Evolutionary conservation across 305 asterid species (phyloP).

Genomic region (Fraxinus albicans): DNA sequence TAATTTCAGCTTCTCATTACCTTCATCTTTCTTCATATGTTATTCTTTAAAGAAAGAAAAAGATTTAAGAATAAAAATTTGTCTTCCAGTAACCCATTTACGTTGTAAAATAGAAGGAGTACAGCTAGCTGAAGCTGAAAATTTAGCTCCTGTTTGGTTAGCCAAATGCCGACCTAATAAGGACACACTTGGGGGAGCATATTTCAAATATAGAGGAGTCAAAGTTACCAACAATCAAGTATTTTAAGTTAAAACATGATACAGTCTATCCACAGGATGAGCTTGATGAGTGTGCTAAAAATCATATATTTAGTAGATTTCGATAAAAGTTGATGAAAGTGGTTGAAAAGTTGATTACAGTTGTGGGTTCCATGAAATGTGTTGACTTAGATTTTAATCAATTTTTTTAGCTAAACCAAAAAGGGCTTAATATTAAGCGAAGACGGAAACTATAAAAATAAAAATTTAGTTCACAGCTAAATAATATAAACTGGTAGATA

Average conservation of each 20-base stretch:
- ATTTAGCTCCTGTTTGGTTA: background rate
- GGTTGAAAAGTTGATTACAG: background rate
- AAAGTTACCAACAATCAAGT: background rate
- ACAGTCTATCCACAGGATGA: background rate
- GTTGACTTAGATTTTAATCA: background rate
- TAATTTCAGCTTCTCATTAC: background rate
- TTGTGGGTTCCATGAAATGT: background rate
- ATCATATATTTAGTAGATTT: background rate
- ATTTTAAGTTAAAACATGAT: background rate
- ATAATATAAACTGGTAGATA: background rate
- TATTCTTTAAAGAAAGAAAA: background rate
- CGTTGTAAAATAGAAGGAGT: background rate
- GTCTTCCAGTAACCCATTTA: background rate
- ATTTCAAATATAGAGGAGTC: background rate
- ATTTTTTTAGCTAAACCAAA: background rate
- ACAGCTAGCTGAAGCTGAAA: background rate
- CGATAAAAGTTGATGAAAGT: background rate
- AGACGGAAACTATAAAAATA: background rate
- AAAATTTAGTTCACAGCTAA: background rate
- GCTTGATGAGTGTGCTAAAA: background rate
- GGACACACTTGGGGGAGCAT: background rate
- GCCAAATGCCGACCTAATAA: background rate
- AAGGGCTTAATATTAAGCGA: background rate
- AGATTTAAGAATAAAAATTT: background rate
- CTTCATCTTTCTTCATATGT: background rate